Conservation (phyloP, 306 rosid genomes). For the Glycine tomentella region DNA sequence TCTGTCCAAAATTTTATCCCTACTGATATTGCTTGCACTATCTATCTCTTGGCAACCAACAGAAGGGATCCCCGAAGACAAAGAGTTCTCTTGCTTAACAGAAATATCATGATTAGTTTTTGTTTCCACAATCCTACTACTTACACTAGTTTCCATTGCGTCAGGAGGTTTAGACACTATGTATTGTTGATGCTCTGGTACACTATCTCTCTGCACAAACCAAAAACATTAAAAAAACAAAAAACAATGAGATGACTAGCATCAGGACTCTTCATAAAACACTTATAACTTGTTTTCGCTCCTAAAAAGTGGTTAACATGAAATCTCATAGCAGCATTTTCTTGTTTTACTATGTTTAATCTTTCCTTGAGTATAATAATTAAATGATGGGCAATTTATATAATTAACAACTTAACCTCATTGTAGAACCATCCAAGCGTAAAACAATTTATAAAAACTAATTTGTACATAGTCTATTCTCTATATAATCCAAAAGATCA, state of each 20-base stretch:
- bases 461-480: neutral
- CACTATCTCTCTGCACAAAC: conserved; percentile 63
- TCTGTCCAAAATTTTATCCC: conserved; percentile 54
- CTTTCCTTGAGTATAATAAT: conserved; percentile 7
- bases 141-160: conserved; percentile 49
- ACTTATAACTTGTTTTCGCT: conserved; percentile 3
- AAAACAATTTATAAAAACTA: conserved; percentile 3
- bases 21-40: conserved; percentile 39
- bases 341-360: conserved; percentile 14
- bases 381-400: neutral
- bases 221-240: conserved; percentile 33
- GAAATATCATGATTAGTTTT: conserved; percentile 48
- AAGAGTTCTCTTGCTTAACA: conserved; percentile 47
- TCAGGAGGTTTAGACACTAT: conserved; percentile 47
- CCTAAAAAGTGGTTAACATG: conserved; percentile 3
- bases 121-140: conserved; percentile 46
- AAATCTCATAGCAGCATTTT: conserved; percentile 26
- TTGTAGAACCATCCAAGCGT: conserved; percentile 20
- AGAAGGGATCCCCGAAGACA: conserved; percentile 48
- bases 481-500: neutral
- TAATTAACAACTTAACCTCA: conserved; percentile 26
- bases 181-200: conserved; percentile 41
- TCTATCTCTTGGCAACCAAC: conserved; percentile 49
- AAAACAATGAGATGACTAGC: conserved; percentile 1
- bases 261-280: conserved; percentile 10